Evolutionary conservation across 768 basidiomycete species (phyloP), one percentile per base, ranked within the genome.

Genomic region (Russula compacta): DNA sequence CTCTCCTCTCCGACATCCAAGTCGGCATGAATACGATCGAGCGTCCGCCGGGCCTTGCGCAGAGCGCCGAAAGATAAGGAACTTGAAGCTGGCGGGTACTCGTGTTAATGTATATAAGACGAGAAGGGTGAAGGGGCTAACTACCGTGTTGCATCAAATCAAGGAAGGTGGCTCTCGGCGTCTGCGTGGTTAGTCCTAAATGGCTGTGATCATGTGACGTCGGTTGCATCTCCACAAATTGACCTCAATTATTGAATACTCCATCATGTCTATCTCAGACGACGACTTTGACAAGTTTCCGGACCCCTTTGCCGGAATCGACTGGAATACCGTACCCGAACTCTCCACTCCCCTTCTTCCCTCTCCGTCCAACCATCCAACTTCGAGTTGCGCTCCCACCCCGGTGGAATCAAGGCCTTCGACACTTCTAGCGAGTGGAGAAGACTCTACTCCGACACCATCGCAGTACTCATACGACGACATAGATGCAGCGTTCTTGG

Each of bases 211-310:
- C 58, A 52, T 46, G 50, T 58, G 57, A 52, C 21, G 3, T 29
- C 24, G 24, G 24, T 29, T 29, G 24, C 24, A 2, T 29, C 24
- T 29, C 24, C 24, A 29, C 24, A 29, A 29, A n/a, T n/a, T n/a
- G n/a, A n/a, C n/a, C n/a, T n/a, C 24, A 29, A 29, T 29, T 29
- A 29, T 29, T 29, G 24, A 29, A 29, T 29, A 35, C 38, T 2
- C n/a, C 21, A 17, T 32, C 24, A 58, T 57, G 39, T 55, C 63
- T 35, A 65, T 64, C 5, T 46, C 46, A 2, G 81, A 67, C 1
- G 81, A 85, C 66, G 79, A 83, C 57, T 87, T 80, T 59, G 81
- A 81, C 64, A 66, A 70, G 54, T 59, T 83, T 36, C 78, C 77
- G 0, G 84, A 85, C 66, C 78, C 79, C 24, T 81, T 84, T 59